These are phyloP conservation scores for Talaromyces sp. DNA, from an alignment of 2,329 filamentous ascomycete species.

Conservation along the genomic window DNA sequence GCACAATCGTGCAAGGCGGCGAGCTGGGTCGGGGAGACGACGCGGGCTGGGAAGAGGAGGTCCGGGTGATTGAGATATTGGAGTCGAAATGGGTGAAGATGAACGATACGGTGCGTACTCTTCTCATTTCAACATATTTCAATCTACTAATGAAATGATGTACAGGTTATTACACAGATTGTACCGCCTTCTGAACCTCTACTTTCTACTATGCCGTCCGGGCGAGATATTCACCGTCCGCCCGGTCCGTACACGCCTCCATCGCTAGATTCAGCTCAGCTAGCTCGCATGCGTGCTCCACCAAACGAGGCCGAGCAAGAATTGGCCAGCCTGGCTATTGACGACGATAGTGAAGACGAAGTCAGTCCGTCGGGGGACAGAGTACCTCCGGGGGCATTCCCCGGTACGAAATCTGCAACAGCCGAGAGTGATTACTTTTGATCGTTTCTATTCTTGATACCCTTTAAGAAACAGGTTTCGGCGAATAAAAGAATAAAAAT, in stretches of 20 bases:
- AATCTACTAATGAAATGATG: neutral
- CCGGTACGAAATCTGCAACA: constrained; percentile 13
- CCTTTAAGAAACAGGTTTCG: neutral
- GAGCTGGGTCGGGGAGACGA: constrained; percentile 57
- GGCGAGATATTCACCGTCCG: constrained; percentile 70
- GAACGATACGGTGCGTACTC: constrained; percentile 72
- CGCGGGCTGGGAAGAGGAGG: constrained; percentile 79
- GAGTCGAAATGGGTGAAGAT: constrained; percentile 84
- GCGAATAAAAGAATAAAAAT: neutral
- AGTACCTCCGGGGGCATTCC: constrained; percentile 28
- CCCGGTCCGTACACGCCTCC: constrained; percentile 64
- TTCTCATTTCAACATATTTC: neutral
- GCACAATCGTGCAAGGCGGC: constrained; percentile 30
- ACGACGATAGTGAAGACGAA: constrained; percentile 33
- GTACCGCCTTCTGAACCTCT: constrained; percentile 68
- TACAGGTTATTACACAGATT: constrained; percentile 69
- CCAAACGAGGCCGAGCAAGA: constrained; percentile 44
- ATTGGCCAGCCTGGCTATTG: constrained; percentile 2
- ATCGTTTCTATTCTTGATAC: constrained; percentile 11
- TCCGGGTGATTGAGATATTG: constrained; percentile 77
- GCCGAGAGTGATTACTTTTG: constrained; percentile 31
- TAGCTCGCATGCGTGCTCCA: constrained; percentile 55
- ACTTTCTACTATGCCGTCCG: constrained; percentile 74
- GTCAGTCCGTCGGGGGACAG: constrained; percentile 12
- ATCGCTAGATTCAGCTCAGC: constrained; percentile 55